Evolutionary conservation across 2,329 filamentous ascomycete species (phyloP).

Genomic region (Arthrobotrys entomopaga): DNA sequence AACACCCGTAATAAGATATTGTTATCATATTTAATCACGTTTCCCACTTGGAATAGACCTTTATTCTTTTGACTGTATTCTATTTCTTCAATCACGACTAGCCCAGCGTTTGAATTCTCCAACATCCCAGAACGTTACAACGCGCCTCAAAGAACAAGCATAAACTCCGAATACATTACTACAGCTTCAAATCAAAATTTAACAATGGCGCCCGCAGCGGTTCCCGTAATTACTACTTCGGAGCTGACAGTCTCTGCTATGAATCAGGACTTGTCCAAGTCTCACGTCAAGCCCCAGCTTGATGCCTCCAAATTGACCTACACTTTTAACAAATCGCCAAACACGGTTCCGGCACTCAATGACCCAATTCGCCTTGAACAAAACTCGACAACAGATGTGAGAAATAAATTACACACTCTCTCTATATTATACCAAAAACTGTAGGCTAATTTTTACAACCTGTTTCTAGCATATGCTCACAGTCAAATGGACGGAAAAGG

Average conservation of each 20-base stretch:
- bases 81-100: conserved; percentile 7
- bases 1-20: conserved; percentile 24
- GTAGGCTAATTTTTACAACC: conserved; percentile 7
- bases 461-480: conserved; percentile 85
- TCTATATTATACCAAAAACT: neutral
- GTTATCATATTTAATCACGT: conserved; percentile 17
- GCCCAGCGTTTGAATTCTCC: conserved; percentile 5
- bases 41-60: conserved; percentile 18
- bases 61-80: conserved; percentile 12
- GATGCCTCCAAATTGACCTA: conserved; percentile 71
- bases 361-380: conserved; percentile 60
- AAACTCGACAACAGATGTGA: conserved; percentile 49
- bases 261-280: conserved; percentile 27
- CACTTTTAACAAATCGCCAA: conserved; percentile 66
- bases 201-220: conserved; percentile 50
- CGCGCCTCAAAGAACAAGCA: neutral
- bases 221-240: conserved; percentile 36
- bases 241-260: conserved; percentile 38
- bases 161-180: neutral
- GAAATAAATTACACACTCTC: conserved; percentile 15
- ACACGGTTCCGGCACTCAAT: conserved; percentile 66
- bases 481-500: conserved; percentile 71
- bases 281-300: conserved; percentile 26
- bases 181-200: conserved; percentile 10
- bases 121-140: conserved; percentile 39